Evolutionary conservation across 2,329 filamentous ascomycete species (phyloP).

Genomic region (Thyridium curvatum): DNA sequence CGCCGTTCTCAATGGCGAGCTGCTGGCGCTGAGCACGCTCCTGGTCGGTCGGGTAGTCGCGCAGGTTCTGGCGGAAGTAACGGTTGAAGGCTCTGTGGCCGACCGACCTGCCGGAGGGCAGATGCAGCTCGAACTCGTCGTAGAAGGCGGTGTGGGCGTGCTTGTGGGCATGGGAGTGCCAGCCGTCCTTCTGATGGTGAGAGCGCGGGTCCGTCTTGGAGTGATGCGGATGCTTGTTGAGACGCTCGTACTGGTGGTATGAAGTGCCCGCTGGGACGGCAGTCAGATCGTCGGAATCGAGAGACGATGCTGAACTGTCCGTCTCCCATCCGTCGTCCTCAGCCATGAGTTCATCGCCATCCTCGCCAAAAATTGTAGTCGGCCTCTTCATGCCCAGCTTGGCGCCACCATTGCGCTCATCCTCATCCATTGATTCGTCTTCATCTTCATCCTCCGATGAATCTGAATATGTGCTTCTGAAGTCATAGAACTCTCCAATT

Average conservation of each 20-base stretch:
- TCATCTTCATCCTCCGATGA: constrained; percentile 52
- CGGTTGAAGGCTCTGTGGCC: constrained; percentile 82
- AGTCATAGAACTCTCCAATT: constrained; percentile 96
- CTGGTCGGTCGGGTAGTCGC: constrained; percentile 71
- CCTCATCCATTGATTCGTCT: constrained; percentile 41
- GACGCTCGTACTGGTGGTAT: constrained; percentile 64
- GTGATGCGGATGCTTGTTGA: constrained; percentile 70
- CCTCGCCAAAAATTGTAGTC: constrained; percentile 42
- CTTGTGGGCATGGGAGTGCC: constrained; percentile 77
- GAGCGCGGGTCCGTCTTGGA: constrained; percentile 63
- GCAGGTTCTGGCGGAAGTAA: constrained; percentile 91
- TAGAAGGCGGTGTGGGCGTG: constrained; percentile 73
- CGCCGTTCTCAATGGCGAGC: constrained; percentile 10
- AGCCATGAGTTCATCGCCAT: constrained; percentile 45
- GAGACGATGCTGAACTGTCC: constrained; percentile 81
- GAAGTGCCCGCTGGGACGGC: constrained; percentile 71
- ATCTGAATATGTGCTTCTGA: constrained; percentile 91
- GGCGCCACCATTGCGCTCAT: constrained; percentile 52
- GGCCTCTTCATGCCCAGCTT: constrained; percentile 61
- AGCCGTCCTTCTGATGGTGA: constrained; percentile 70
- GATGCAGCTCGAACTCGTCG: constrained; percentile 88
- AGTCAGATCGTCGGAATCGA: constrained; percentile 78
- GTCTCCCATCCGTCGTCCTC: constrained; percentile 85
- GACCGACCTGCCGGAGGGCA: constrained; percentile 82
- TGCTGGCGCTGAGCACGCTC: constrained; percentile 36